Conservation (phyloP, 169 alveolate species). For the Pseudocohnilembus persalinus region DNA sequence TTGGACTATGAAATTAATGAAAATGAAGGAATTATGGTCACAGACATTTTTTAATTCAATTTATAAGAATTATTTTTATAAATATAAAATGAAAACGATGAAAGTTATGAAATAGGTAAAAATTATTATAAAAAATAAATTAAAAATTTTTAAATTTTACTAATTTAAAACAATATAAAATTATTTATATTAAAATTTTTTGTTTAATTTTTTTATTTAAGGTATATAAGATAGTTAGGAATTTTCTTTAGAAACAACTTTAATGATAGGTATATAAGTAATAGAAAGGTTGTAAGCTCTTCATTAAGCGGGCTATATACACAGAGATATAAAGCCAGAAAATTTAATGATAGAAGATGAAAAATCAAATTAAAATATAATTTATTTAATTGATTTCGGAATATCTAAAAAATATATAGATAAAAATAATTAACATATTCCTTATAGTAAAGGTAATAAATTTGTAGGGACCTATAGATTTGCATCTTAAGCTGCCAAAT, state of each 20-base stretch:
- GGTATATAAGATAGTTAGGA: too few relatives aligned
- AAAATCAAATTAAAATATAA: slow-evolving; percentile 8
- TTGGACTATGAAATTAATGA: not conserved
- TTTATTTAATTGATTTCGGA: slow-evolving; percentile 45
- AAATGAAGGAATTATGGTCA: not conserved
- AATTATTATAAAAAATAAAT: too few relatives aligned
- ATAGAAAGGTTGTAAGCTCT: slow-evolving; percentile 16
- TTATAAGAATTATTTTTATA: too few relatives aligned
- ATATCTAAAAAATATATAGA: slow-evolving; percentile 17
- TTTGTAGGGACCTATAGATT: slow-evolving; percentile 33
- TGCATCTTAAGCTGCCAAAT: slow-evolving; percentile 56
- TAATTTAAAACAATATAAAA: too few relatives aligned
- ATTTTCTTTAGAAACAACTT: slow-evolving; percentile 56
- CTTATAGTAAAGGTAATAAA: not conserved
- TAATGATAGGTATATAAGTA: slow-evolving; percentile 62
- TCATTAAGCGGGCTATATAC: slow-evolving; percentile 47
- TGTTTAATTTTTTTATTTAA: too few relatives aligned
- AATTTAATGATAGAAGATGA: slow-evolving; percentile 69
- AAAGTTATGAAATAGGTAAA: not conserved
- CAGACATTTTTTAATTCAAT: not conserved
- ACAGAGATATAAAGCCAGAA: slow-evolving; percentile 84
- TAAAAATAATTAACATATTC: slow-evolving; percentile 43
- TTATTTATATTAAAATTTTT: too few relatives aligned
- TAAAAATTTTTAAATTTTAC: too few relatives aligned
- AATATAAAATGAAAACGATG: too few relatives aligned